Base-by-base conservation (phyloP, 2,329 filamentous ascomycete species). In the Scedosporium aurantiacum region DNA sequence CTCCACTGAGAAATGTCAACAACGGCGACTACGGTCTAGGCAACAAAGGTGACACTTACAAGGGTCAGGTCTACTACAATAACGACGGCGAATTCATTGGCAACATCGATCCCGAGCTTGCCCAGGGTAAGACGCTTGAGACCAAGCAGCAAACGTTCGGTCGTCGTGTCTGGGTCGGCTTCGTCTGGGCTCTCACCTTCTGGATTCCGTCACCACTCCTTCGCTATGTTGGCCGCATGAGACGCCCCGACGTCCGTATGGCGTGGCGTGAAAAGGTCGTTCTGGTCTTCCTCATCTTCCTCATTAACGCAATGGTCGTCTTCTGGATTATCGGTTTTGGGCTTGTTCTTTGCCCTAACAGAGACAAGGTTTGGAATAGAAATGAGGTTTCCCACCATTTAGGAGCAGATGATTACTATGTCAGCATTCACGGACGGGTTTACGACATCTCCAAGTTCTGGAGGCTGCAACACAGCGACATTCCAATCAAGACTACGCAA, bases 201-300 rank as follows among this genome's bases (percentile, higher is more conserved):
- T 97, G 90, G 89, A 94, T 97, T 66, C 94, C 94, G 0, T 97
- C 93, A 0, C 89, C 90, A 57, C 66, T 89, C 2, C 84, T 99
- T 16, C 82, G 83, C n/a, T 87, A 81, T 63, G 70, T 97, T 62
- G 94, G 94, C 37, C 89, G 93, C 23, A 99, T 99, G 94, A 95
- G 96, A 76, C 87, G 94, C 61, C 94, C 92, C 1, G 94, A 99
- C 75, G 91, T 99, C 7, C 89, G 94, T 27, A 89, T 97, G 84
- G 94, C 94, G 0, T 99, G 94, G 94, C 84, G 94, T 73, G 94
- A 99, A 70, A 99, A 99, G 75, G 59, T 99, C 10, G 88, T 94
- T 0, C 78, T 99, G 10, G 85, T 92, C 56, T 78, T 89, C 63
- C 68, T 96, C 60, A 97, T 99, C 67, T 71, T 89, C 32, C 68